Conservation (phyloP, 2,329 filamentous ascomycete genomes). For the Aspergillus chevalieri region DNA sequence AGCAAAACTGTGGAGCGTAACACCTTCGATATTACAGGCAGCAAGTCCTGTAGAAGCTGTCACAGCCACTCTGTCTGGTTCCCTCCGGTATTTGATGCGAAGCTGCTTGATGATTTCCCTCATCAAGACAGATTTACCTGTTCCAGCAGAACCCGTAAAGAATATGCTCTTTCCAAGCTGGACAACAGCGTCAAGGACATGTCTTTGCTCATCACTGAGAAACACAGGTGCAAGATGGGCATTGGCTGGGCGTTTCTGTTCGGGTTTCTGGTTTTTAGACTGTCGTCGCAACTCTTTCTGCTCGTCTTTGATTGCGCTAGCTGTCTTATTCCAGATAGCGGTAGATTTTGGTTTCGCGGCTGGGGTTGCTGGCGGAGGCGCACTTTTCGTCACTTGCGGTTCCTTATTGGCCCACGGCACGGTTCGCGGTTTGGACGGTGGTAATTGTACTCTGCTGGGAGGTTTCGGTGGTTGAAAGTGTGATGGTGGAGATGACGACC, state of each 20-base stretch:
- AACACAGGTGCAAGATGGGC: conserved; percentile 53
- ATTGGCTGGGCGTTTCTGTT: conserved; percentile 30
- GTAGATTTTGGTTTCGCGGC: conserved; percentile 33
- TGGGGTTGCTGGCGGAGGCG: conserved; percentile 38
- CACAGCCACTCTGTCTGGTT: conserved; percentile 80
- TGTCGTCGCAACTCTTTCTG: conserved; percentile 66
- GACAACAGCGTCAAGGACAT: conserved; percentile 76
- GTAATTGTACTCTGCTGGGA: conserved; percentile 3
- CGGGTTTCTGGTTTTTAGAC: conserved; percentile 40
- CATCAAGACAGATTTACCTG: conserved; percentile 94
- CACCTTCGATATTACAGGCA: conserved; percentile 92
- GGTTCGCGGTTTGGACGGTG: conserved; percentile 54
- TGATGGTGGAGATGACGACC: conserved; percentile 57
- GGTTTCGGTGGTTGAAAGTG: conserved; percentile 26
- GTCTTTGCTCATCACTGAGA: conserved; percentile 78
- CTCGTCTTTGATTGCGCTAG: conserved; percentile 69
- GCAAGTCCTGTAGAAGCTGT: conserved; percentile 94
- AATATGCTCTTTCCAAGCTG: conserved; percentile 82
- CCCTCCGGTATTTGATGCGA: conserved; percentile 66
- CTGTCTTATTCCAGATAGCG: conserved; percentile 65
- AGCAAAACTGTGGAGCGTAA: conserved; percentile 91
- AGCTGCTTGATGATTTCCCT: conserved; percentile 80
- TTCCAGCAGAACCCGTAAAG: conserved; percentile 93
- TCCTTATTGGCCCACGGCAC: conserved; percentile 53
- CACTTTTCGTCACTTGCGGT: conserved; percentile 18